A percentile compares a stretch with the other conserved stretches of the same genome.
These are phyloP conservation scores for Torulaspora pretoriensis DNA, from an alignment of 1,139 yeast species.

Conservation along the genomic window DNA sequence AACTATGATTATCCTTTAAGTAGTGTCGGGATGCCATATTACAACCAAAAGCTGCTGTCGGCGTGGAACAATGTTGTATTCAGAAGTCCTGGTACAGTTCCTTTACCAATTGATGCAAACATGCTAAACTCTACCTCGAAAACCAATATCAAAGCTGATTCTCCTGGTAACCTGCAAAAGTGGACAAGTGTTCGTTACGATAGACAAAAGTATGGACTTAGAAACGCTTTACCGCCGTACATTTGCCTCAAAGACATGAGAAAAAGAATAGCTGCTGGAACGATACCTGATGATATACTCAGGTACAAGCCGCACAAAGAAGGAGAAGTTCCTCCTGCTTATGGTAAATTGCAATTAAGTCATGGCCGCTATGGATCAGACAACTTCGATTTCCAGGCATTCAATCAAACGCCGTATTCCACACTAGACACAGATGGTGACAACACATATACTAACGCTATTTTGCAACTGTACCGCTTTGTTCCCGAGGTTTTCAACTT, in stretches of 20 bases:
- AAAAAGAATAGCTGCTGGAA: slow-evolving; percentile 26
- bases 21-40: slow-evolving; percentile 81
- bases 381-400: slow-evolving; percentile 86
- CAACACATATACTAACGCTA: slow-evolving; percentile 74
- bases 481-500: slow-evolving; percentile 68
- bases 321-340: slow-evolving; percentile 62
- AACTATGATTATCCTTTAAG: slow-evolving; percentile 57
- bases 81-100: slow-evolving; percentile 49
- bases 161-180: slow-evolving; percentile 9
- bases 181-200: slow-evolving; percentile 43
- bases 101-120: slow-evolving; percentile 36
- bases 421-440: slow-evolving; percentile 87
- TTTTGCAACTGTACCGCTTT: slow-evolving; percentile 78
- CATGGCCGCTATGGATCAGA: slow-evolving; percentile 91
- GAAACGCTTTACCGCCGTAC: slow-evolving; percentile 49
- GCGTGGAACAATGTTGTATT: slow-evolving; percentile 69
- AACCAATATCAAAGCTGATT: slow-evolving; percentile 1
- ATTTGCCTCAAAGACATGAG: slow-evolving; percentile 63
- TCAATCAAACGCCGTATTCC: slow-evolving; percentile 69
- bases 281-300: slow-evolving; percentile 22
- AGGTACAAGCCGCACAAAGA: slow-evolving; percentile 30
- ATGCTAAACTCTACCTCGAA: slow-evolving; percentile 12
- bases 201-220: slow-evolving; percentile 50
- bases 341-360: slow-evolving; percentile 67
- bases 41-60: slow-evolving; percentile 70